Evolutionary conservation across 1,139 yeast species (phyloP).

Genomic region (Tardiomyces blankii): DNA sequence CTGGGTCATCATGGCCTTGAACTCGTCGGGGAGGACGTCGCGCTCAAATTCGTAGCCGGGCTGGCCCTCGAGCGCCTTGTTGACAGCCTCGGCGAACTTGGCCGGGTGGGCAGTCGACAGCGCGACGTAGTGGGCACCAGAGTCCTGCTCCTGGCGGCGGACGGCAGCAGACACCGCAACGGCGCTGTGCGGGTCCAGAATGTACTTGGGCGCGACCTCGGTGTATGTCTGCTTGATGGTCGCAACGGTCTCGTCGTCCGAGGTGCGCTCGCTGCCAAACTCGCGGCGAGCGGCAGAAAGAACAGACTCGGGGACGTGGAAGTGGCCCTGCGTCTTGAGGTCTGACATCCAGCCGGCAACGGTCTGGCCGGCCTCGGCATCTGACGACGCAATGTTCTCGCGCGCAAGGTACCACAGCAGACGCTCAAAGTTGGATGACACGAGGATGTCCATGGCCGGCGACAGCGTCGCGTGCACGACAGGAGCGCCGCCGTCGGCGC

Average conservation of each 20-base stretch:
- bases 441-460: conserved; percentile 97
- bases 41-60: conserved; percentile 74
- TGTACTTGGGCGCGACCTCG: conserved; percentile 54
- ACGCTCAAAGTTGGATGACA: conserved; percentile 93
- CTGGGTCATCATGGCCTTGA: conserved; percentile 57
- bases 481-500: conserved; percentile 29
- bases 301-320: conserved; percentile 56
- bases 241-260: conserved; percentile 60
- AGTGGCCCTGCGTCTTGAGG: conserved; percentile 66
- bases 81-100: conserved; percentile 92
- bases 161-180: conserved; percentile 81
- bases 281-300: conserved; percentile 54
- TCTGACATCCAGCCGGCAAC: conserved; percentile 70
- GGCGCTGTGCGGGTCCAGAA: conserved; percentile 93
- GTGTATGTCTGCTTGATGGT: conserved; percentile 67
- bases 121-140: conserved; percentile 48
- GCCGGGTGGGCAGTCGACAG: conserved; percentile 98
- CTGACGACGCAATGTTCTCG: conserved; percentile 46
- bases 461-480: conserved; percentile 83
- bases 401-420: conserved; percentile 88
- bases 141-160: conserved; percentile 43
- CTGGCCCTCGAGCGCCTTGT: conserved; percentile 55
- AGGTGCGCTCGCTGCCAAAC: conserved; percentile 71
- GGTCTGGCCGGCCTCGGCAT: conserved; percentile 62
- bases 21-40: conserved; percentile 82